phyloP scores from a whole-genome alignment of 495 filamentous ascomycete species.

The Tuber umbilicatum region DNA sequence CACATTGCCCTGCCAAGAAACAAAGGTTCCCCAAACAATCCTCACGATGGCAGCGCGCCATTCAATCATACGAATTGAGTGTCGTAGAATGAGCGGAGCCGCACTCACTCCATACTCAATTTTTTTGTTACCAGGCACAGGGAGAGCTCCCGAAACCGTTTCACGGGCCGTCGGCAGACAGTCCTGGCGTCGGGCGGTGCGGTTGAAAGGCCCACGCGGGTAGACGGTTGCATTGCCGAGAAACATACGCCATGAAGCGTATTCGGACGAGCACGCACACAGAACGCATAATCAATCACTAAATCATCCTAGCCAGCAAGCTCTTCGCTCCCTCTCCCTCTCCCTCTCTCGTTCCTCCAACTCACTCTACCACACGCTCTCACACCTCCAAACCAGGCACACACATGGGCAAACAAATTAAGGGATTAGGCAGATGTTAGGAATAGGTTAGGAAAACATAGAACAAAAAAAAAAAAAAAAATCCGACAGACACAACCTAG shows the following conservation, averaged over 20 bases:
- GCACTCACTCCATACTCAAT: constrained; percentile 22
- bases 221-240: constrained; percentile 40
- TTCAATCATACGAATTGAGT: constrained; percentile 7
- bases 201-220: constrained; percentile 27
- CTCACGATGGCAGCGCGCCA: constrained; percentile 10
- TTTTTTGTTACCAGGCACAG: constrained; percentile 14
- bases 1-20: constrained; percentile 24
- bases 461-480: not conserved
- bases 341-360: not conserved
- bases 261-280: constrained; percentile 20
- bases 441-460: not conserved
- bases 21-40: constrained; percentile 21
- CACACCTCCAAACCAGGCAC: constrained; percentile 18
- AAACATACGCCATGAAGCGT: constrained; percentile 34
- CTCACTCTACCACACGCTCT: constrained; percentile 11
- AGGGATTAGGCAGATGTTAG: not conserved
- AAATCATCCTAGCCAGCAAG: not conserved
- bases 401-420: not conserved
- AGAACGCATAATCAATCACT: not conserved
- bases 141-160: not conserved
- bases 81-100: constrained; percentile 10
- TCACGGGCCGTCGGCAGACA: constrained; percentile 7
- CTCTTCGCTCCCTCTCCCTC: not conserved
- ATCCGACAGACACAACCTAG: not conserved
- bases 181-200: constrained; percentile 8